phyloP scores from a whole-genome alignment of 495 filamentous ascomycete species.

The Penicillium odoratum region DNA sequence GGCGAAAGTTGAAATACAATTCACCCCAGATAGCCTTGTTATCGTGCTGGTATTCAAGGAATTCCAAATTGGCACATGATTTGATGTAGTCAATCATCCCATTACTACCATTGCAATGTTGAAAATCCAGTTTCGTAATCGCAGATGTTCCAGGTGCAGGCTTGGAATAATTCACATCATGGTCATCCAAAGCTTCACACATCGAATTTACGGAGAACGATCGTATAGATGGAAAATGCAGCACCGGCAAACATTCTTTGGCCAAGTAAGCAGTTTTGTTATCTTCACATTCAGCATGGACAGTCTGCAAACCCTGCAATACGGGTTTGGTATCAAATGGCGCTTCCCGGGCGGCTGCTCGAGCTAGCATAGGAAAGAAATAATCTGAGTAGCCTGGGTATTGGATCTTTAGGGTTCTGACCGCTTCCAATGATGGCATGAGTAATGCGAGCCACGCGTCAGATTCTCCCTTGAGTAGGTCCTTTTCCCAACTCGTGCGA shows the following conservation, averaged over 20 bases:
- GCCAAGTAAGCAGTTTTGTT: background rate
- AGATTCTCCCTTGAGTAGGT: background rate
- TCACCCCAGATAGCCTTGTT: slow-evolving; percentile 1
- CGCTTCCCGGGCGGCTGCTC: background rate
- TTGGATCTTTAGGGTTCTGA: background rate
- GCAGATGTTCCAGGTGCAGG: background rate
- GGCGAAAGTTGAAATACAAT: background rate
- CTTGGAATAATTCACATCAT: background rate
- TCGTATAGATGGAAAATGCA: background rate
- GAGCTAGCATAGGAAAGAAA: background rate
- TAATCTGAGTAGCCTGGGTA: background rate
- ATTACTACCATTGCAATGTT: background rate
- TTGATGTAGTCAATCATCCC: slow-evolving; percentile 1
- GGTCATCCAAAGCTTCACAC: background rate
- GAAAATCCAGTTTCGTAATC: background rate
- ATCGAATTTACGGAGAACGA: background rate
- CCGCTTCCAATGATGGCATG: background rate
- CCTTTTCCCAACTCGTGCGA: background rate
- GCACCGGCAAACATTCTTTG: background rate
- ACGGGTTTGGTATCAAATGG: background rate
- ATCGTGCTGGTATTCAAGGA: background rate
- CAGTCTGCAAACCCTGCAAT: background rate
- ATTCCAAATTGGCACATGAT: background rate
- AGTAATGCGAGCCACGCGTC: background rate
- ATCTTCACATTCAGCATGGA: background rate